Conservation (phyloP, 768 basidiomycete genomes). For the Infundibulicybe gibba region DNA sequence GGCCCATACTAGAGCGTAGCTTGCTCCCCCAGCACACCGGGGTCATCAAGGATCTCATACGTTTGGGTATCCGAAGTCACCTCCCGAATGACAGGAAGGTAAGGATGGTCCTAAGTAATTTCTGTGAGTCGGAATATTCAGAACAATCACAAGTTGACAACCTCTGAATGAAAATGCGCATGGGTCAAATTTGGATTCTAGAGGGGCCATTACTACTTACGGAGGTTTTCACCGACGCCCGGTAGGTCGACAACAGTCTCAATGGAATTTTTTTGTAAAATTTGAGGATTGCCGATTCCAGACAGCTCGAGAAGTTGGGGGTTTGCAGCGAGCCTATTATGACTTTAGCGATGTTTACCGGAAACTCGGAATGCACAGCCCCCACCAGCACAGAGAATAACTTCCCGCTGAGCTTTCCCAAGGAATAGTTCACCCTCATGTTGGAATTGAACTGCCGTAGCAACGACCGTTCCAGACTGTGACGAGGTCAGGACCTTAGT, state of each 20-base stretch:
- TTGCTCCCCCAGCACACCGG: too few relatives aligned
- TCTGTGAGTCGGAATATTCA: too few relatives aligned
- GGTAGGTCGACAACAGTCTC: constrained; percentile 25
- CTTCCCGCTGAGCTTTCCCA: constrained; percentile 11
- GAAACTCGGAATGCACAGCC: background rate
- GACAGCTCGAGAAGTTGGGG: constrained; percentile 32
- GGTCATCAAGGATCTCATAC: too few relatives aligned
- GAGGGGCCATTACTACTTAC: constrained; percentile 19
- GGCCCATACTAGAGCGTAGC: too few relatives aligned
- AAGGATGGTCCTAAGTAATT: too few relatives aligned
- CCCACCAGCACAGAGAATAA: constrained; percentile 18
- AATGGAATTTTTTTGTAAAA: constrained; percentile 17
- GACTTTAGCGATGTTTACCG: background rate
- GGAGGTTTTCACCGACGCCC: constrained; percentile 28
- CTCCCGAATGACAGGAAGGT: too few relatives aligned
- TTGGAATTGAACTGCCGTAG: constrained; percentile 5
- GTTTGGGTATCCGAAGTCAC: too few relatives aligned
- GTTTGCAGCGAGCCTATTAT: constrained; percentile 7
- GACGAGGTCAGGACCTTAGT: constrained; percentile 13
- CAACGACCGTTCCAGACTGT: constrained; percentile 4
- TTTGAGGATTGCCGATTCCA: constrained; percentile 21
- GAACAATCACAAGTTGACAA: too few relatives aligned
- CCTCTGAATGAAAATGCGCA: too few relatives aligned
- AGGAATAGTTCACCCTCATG: constrained; percentile 5
- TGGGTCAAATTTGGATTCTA: too few relatives aligned